Evolutionary conservation across 2,329 filamentous ascomycete genomes (phyloP).

Genomic region (Monascus ruber): DNA sequence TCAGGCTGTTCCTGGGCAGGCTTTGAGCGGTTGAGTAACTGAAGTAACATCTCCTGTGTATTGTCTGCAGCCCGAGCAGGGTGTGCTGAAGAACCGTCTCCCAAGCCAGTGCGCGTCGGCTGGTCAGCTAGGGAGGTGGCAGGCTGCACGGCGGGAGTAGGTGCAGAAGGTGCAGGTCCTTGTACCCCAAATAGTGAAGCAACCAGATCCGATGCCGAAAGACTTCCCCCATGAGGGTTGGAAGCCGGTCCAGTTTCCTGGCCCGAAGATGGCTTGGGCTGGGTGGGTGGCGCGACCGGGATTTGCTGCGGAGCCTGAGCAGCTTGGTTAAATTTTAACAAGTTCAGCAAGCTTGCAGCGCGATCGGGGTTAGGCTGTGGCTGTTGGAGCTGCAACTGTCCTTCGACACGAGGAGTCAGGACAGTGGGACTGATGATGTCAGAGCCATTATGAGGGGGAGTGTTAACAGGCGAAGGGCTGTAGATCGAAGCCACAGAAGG

Average conservation of each 20-base stretch:
- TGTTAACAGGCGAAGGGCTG: slow-evolving; percentile 40
- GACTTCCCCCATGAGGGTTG: slow-evolving; percentile 22
- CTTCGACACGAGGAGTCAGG: slow-evolving; percentile 31
- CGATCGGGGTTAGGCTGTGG: slow-evolving; percentile 34
- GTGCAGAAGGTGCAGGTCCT: slow-evolving; percentile 14
- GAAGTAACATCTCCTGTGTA: slow-evolving; percentile 75
- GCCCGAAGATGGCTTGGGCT: slow-evolving; percentile 15
- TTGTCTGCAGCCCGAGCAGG: slow-evolving; percentile 43
- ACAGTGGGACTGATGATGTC: slow-evolving; percentile 48
- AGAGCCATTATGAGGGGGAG: slow-evolving; percentile 46
- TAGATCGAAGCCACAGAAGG: slow-evolving; percentile 49
- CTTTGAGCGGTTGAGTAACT: slow-evolving; percentile 67
- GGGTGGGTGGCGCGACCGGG: slow-evolving; percentile 12
- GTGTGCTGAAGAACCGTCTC: slow-evolving; percentile 7
- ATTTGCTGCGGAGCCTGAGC: slow-evolving; percentile 18
- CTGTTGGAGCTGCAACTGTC: slow-evolving; percentile 31
- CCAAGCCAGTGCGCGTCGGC: slow-evolving; percentile 10
- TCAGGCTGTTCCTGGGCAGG: slow-evolving; percentile 16
- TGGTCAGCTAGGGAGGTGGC: slow-evolving; percentile 10
- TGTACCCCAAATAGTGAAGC: slow-evolving; percentile 44
- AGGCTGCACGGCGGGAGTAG: slow-evolving; percentile 13
- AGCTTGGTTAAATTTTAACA: slow-evolving; percentile 53
- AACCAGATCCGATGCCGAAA: slow-evolving; percentile 48
- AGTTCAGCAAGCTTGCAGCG: slow-evolving; percentile 49
- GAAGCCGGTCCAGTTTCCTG: slow-evolving; percentile 14